phyloP scores from a whole-genome alignment of 331 rosid species.

The Malus hybrid region DNA sequence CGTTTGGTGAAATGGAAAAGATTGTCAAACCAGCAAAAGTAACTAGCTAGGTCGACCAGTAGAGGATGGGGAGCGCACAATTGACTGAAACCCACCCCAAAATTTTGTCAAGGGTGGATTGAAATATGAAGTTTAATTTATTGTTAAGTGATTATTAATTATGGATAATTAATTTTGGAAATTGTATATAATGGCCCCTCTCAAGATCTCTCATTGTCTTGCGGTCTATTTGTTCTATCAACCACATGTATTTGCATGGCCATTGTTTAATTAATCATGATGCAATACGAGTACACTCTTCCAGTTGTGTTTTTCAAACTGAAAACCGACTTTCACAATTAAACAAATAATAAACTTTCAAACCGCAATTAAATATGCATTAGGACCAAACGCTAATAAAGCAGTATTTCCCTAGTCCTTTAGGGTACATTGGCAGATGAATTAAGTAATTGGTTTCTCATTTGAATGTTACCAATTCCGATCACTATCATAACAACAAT shows the following conservation, averaged over 20 bases:
- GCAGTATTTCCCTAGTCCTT: too few species aligned
- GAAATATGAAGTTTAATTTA: slow-evolving; percentile 6
- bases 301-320: neutral
- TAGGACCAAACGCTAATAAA: too few species aligned
- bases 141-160: slow-evolving; percentile 1
- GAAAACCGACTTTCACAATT: too few species aligned
- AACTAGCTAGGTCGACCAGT: neutral
- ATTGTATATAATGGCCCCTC: neutral
- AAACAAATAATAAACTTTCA: too few species aligned
- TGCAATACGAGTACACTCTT: too few species aligned
- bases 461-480: too few species aligned
- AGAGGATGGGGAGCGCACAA: neutral
- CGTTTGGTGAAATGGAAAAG: slow-evolving; percentile 70
- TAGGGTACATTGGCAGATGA: too few species aligned
- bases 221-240: neutral
- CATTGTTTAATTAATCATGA: too few species aligned
- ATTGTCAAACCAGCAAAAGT: slow-evolving; percentile 11
- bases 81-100: slow-evolving; percentile 23
- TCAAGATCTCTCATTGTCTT: neutral
- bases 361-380: too few species aligned
- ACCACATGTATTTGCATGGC: neutral
- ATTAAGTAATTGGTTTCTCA: too few species aligned
- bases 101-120: slow-evolving; percentile 29
- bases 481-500: too few species aligned
- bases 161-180: slow-evolving; percentile 3